Percentiles rank a stretch among this genome's conserved stretches.
Conservation (phyloP, 148 eudicot species). For the Pouteria glomerata region DNA sequence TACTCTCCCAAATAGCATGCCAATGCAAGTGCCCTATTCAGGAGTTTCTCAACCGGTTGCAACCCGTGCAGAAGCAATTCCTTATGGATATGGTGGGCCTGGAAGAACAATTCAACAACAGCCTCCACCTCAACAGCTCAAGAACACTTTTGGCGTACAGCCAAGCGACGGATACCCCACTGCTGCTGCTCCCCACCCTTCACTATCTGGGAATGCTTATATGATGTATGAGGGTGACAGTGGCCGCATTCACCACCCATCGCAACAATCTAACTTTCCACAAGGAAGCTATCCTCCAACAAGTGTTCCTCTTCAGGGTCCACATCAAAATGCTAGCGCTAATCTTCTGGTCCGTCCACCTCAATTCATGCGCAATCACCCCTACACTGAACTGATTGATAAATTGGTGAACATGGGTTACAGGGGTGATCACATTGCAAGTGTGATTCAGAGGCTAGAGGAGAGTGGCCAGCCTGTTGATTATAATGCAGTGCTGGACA, state of each 20-base stretch:
- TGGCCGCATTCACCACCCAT: constrained; percentile 42
- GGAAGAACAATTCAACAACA: constrained; percentile 57
- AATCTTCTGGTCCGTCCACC: constrained; percentile 50
- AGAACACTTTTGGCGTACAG: constrained; percentile 46
- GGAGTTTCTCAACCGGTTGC: constrained; percentile 54
- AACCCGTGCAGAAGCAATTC: constrained; percentile 45
- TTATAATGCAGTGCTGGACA: constrained; percentile 83
- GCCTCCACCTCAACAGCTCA: constrained; percentile 68
- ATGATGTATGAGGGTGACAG: constrained; percentile 65
- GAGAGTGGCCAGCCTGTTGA: constrained; percentile 86
- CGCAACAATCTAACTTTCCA: constrained; percentile 50
- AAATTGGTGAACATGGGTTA: constrained; percentile 94
- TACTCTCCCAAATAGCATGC: constrained; percentile 51
- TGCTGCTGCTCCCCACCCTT: constrained; percentile 50
- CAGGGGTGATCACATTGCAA: constrained; percentile 72
- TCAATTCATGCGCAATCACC: constrained; percentile 67
- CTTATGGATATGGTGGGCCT: constrained; percentile 64
- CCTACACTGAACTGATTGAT: constrained; percentile 81
- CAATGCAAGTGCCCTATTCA: constrained; percentile 66
- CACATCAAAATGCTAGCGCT: constrained; percentile 36
- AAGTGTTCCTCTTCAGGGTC: constrained; percentile 39
- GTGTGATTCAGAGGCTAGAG: constrained; percentile 91
- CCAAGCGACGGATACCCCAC: constrained; percentile 67
- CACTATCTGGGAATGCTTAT: constrained; percentile 54
- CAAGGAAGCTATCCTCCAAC: constrained; percentile 59